phyloP scores from a whole-genome alignment of 208 protist genomes.

The Leishmania martiniquensis region DNA sequence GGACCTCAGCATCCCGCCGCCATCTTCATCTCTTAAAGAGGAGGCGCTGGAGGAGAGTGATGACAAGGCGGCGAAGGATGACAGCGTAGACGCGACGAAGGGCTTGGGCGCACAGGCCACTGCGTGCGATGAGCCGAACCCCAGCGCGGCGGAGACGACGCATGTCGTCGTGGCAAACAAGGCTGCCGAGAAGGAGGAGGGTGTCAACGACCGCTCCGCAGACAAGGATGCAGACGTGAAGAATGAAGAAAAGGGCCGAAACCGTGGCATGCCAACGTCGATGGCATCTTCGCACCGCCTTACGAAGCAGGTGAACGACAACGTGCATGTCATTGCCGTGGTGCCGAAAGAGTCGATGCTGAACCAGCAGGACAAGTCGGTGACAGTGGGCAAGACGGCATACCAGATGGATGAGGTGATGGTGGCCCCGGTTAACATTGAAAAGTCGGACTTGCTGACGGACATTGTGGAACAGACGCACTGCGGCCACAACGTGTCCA shows the following conservation, averaged over 20 bases:
- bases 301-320: slow-evolving; percentile 48
- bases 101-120: neutral
- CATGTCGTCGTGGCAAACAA: slow-evolving; percentile 7
- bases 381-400: slow-evolving; percentile 16
- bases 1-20: slow-evolving; percentile 36
- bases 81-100: neutral
- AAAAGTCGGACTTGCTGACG: slow-evolving; percentile 43
- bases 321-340: slow-evolving; percentile 41
- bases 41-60: slow-evolving; percentile 7
- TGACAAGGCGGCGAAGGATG: slow-evolving; percentile 19
- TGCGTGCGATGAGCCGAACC: neutral
- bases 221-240: slow-evolving; percentile 5
- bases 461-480: slow-evolving; percentile 44
- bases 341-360: slow-evolving; percentile 26
- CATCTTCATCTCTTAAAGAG: slow-evolving; percentile 25
- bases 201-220: slow-evolving; percentile 13
- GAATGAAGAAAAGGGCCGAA: neutral
- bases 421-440: slow-evolving; percentile 22
- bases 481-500: slow-evolving; percentile 53
- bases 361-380: slow-evolving; percentile 30
- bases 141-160: slow-evolving; percentile 5
- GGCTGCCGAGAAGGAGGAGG: slow-evolving; percentile 1
- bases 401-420: slow-evolving; percentile 51
- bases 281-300: slow-evolving; percentile 34
- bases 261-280: slow-evolving; percentile 7